Percentiles rank a stretch among this genome's conserved stretches.
phyloP scores from a whole-genome alignment of 495 filamentous ascomycete species.

The Hypoxylon lenormandii region DNA sequence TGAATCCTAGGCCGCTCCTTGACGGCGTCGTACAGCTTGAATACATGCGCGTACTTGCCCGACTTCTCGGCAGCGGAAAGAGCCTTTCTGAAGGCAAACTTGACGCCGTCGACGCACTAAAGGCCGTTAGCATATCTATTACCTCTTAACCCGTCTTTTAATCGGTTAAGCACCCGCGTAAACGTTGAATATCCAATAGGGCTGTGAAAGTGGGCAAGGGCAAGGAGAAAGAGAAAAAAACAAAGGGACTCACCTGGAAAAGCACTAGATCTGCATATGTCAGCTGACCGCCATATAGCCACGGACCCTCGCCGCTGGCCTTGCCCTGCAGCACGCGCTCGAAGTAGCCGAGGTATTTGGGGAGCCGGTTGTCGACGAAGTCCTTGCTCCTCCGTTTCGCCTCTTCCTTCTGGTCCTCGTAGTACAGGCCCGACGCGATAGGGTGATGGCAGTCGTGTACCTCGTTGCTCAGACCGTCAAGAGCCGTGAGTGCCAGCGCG shows the following conservation, averaged over 20 bases:
- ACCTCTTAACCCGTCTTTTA: too few relatives aligned
- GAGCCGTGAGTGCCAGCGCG: slow-evolving; percentile 70
- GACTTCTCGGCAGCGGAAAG: slow-evolving; percentile 55
- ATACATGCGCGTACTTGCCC: slow-evolving; percentile 61
- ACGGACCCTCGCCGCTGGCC: slow-evolving; percentile 66
- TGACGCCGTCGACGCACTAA: slow-evolving; percentile 55
- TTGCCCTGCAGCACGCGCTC: slow-evolving; percentile 69
- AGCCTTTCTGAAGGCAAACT: slow-evolving; percentile 69
- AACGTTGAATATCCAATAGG: too few relatives aligned
- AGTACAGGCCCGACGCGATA: slow-evolving; percentile 65
- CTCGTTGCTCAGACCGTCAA: slow-evolving; percentile 73
- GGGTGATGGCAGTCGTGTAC: slow-evolving; percentile 77
- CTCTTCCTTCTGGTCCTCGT: slow-evolving; percentile 76
- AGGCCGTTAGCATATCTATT: slow-evolving; percentile 13
- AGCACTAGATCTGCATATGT: slow-evolving; percentile 77
- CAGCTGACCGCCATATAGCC: slow-evolving; percentile 68
- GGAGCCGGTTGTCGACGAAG: slow-evolving; percentile 68
- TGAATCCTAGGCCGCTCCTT: slow-evolving; percentile 61
- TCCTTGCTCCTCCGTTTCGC: slow-evolving; percentile 63
- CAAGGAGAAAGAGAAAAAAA: too few relatives aligned
- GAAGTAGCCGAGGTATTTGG: slow-evolving; percentile 75
- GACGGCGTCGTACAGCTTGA: slow-evolving; percentile 63
- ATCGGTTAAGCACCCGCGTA: too few relatives aligned
- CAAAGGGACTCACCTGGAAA: slow-evolving; percentile 64
- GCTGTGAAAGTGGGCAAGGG: too few relatives aligned